Percentiles rank a stretch among this genome's conserved stretches.
Conservation (phyloP, 768 basidiomycete species). For the Trametes meyenii region DNA sequence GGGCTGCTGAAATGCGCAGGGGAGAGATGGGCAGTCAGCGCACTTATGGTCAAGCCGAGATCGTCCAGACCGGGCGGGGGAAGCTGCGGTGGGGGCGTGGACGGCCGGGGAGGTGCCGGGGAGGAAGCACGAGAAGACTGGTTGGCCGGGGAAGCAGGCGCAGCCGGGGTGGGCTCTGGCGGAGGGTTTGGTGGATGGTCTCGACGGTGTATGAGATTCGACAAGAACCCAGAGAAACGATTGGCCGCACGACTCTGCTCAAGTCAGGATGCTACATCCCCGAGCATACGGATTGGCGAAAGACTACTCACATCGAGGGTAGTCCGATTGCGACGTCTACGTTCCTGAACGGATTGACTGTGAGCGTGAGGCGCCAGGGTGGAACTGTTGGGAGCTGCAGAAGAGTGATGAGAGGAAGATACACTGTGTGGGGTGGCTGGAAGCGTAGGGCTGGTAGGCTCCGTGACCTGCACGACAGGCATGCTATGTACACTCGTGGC, state of each 20-base stretch:
- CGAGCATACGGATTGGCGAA: constrained; percentile 6
- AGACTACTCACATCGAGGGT: constrained; percentile 58
- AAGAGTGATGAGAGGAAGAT: constrained; percentile 36
- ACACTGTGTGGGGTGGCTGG: constrained; percentile 32
- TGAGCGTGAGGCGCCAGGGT: constrained; percentile 28
- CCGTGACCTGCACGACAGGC: constrained; percentile 54
- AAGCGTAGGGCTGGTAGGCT: constrained; percentile 39
- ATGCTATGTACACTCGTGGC: constrained; percentile 61
- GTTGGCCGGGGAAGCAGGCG: constrained; percentile 34
- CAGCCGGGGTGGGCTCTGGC: constrained; percentile 25
- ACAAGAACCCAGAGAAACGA: constrained; percentile 85
- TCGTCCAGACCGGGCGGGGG: constrained; percentile 74
- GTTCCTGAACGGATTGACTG: constrained; percentile 17
- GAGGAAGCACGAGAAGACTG: constrained; percentile 56
- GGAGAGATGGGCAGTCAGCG: constrained; percentile 66
- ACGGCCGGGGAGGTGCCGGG: constrained; percentile 52
- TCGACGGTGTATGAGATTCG: constrained; percentile 73
- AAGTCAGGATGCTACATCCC: constrained; percentile 19
- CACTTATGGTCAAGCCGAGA: constrained; percentile 71
- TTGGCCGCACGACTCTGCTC: constrained; percentile 62
- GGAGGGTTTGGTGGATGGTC: constrained; percentile 43
- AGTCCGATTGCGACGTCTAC: constrained; percentile 48
- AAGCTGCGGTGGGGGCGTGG: constrained; percentile 72
- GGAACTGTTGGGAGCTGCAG: constrained; percentile 32
- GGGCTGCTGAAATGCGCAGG: constrained; percentile 80